These are phyloP conservation scores for Penicillium argentinense DNA, from an alignment of 495 filamentous ascomycete species.

Conservation along the genomic window DNA sequence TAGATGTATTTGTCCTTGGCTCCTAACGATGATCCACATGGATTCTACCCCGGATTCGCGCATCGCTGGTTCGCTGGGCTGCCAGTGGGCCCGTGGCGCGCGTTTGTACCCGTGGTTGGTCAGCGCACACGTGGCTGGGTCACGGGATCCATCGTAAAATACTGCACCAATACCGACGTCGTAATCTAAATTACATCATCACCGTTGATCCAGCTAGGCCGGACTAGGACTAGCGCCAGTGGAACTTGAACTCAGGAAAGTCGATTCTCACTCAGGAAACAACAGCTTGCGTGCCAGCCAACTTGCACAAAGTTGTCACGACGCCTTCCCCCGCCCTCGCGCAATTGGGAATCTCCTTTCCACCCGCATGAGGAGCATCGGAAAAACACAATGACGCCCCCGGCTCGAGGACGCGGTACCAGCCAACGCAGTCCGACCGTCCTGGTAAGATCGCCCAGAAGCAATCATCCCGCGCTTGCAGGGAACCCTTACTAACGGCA, in stretches of 20 bases:
- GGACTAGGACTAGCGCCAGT: slow-evolving; percentile 4
- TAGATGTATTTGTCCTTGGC: neutral
- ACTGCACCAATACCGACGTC: neutral
- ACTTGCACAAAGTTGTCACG: neutral
- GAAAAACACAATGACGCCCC: slow-evolving; percentile 30
- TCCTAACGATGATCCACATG: slow-evolving; percentile 2
- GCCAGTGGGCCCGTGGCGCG: slow-evolving; percentile 1
- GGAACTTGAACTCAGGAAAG: slow-evolving; percentile 9
- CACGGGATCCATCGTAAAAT: slow-evolving; percentile 10
- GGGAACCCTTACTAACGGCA: slow-evolving; percentile 10
- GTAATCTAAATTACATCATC: slow-evolving; percentile 11
- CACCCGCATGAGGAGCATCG: too few relatives aligned
- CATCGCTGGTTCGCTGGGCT: slow-evolving; percentile 6
- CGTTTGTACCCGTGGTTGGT: neutral
- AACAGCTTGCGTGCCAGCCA: neutral
- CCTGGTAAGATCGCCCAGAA: slow-evolving; percentile 39
- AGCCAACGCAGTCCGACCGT: slow-evolving; percentile 56
- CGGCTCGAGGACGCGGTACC: slow-evolving; percentile 37
- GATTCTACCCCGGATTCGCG: slow-evolving; percentile 23
- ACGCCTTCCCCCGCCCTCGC: neutral
- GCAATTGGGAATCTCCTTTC: slow-evolving; percentile 3
- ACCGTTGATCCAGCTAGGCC: neutral
- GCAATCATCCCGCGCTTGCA: slow-evolving; percentile 8
- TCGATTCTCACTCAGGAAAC: slow-evolving; percentile 5
- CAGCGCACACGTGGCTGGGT: slow-evolving; percentile 15